Conservation (phyloP, 495 filamentous ascomycete genomes). For the Parachaetomium inaequale region DNA sequence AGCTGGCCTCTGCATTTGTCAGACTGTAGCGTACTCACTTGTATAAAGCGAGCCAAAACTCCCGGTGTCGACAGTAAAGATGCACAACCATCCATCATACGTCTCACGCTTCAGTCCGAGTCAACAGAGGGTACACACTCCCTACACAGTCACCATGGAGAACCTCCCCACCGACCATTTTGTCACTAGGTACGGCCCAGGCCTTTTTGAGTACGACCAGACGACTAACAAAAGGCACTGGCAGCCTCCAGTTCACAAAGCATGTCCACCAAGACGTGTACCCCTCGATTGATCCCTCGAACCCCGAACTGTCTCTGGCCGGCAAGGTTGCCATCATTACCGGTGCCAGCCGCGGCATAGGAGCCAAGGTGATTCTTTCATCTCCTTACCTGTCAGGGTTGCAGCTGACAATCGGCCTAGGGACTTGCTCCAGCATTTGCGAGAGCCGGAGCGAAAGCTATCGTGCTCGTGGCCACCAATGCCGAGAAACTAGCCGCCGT, state of each 20-base stretch:
- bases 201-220: neutral
- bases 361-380: conserved; percentile 21
- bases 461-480: conserved; percentile 43
- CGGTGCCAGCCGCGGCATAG: conserved; percentile 46
- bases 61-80: neutral
- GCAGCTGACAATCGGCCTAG: conserved; percentile 17
- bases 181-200: conserved; percentile 13
- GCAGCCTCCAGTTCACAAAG: conserved; percentile 30
- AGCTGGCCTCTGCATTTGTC: neutral
- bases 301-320: conserved; percentile 30
- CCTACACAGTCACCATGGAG: neutral
- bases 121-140: too few species aligned
- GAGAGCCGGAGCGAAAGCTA: conserved; percentile 36
- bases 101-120: neutral
- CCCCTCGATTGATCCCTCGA: conserved; percentile 38
- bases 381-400: neutral
- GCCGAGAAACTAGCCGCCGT: conserved; percentile 29
- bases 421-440: conserved; percentile 44
- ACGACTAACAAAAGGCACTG: neutral
- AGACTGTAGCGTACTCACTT: neutral
- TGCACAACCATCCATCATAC: neutral
- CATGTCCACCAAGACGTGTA: conserved; percentile 45
- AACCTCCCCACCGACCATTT: conserved; percentile 28
- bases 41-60: neutral
- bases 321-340: conserved; percentile 47